phyloP scores from a whole-genome alignment of 805 yeast species.

The Candida arabinofermentans region DNA sequence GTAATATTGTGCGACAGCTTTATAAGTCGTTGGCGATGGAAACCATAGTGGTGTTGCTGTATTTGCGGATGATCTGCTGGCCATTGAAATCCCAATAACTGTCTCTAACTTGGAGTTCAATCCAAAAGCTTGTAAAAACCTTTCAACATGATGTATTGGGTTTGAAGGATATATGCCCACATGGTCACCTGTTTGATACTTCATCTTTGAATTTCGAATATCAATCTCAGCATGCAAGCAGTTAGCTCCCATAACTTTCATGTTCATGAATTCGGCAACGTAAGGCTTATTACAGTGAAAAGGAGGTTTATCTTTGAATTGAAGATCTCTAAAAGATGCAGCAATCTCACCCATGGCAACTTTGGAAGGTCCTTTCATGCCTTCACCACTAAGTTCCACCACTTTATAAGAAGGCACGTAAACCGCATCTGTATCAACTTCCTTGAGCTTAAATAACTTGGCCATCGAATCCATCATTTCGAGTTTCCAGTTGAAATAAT shows the following conservation, averaged over 20 bases:
- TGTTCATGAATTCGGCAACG: conserved; percentile 51
- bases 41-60: conserved; percentile 47
- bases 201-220: conserved; percentile 59
- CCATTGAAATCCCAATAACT: conserved; percentile 56
- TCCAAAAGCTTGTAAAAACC: conserved; percentile 58
- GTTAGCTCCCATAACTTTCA: conserved; percentile 67
- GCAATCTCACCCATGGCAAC: conserved; percentile 29
- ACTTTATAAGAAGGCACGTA: conserved; percentile 61
- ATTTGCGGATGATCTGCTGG: conserved; percentile 60
- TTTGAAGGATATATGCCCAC: conserved; percentile 88
- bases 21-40: conserved; percentile 74
- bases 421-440: conserved; percentile 55
- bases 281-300: conserved; percentile 47
- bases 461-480: conserved; percentile 59
- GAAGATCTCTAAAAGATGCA: conserved; percentile 11
- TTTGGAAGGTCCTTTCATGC: no score
- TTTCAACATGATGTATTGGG: conserved; percentile 57
- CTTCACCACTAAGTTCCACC: no score
- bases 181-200: conserved; percentile 91
- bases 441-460: conserved; percentile 51
- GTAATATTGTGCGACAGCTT: conserved; percentile 70
- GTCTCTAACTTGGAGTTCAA: conserved; percentile 43
- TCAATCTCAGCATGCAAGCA: conserved; percentile 85
- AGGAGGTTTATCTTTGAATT: conserved; percentile 17
- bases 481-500: conserved; percentile 87